phyloP scores from a whole-genome alignment of 371 early-diverging fungal genomes.

The Parasitella parasitica region DNA sequence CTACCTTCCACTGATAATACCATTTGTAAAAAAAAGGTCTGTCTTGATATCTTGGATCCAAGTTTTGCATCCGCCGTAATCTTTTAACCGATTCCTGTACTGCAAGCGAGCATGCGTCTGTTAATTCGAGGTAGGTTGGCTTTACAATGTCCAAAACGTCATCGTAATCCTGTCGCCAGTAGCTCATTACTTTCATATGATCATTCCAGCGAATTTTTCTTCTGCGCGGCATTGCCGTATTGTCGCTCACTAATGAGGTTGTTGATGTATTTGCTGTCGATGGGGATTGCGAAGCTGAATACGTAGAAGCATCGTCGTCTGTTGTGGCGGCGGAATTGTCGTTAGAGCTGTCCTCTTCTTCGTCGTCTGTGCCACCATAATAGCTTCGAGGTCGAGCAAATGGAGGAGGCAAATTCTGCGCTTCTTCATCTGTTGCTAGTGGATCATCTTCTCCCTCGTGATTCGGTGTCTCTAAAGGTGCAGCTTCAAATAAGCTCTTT shows the following conservation, averaged over 20 bases:
- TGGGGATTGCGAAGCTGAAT: neutral
- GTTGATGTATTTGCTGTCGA: neutral
- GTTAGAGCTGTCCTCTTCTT: slow-evolving; percentile 3
- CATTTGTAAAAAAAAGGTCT: slow-evolving; percentile 33
- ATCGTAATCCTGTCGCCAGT: slow-evolving; percentile 33
- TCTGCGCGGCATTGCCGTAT: neutral
- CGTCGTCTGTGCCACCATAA: slow-evolving; percentile 29
- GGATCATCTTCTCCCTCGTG: neutral
- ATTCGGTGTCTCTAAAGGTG: neutral
- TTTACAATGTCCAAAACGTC: slow-evolving; percentile 18
- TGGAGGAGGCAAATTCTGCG: neutral
- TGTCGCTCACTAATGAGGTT: neutral
- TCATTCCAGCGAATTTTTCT: slow-evolving; percentile 19
- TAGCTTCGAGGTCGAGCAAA: slow-evolving; percentile 19
- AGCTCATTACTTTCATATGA: slow-evolving; percentile 23
- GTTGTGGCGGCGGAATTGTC: neutral
- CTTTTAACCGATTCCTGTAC: slow-evolving; percentile 29
- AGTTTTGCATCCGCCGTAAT: slow-evolving; percentile 28
- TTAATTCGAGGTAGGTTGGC: slow-evolving; percentile 34
- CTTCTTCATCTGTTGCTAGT: neutral
- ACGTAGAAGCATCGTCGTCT: neutral
- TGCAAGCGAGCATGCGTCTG: slow-evolving; percentile 37
- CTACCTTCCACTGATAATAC: slow-evolving; percentile 22
- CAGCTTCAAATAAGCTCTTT: neutral
- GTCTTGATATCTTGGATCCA: slow-evolving; percentile 37